Evolutionary conservation across 179 eudicot species (phyloP).

Genomic region (Sideroxylon spinosum): DNA sequence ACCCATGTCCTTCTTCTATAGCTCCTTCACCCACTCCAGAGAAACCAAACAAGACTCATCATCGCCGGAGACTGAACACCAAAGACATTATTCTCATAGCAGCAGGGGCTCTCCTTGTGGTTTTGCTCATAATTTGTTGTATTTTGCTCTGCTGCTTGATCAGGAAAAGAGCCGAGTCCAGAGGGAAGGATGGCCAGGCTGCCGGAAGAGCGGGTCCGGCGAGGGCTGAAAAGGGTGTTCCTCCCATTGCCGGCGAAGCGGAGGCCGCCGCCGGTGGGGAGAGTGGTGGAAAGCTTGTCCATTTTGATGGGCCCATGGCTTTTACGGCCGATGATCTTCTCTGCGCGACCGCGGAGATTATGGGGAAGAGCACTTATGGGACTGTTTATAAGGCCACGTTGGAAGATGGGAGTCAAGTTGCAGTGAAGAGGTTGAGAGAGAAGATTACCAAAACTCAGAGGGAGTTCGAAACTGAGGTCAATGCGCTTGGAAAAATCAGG

Average conservation of each 20-base stretch:
- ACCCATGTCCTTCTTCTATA: constrained; percentile 43
- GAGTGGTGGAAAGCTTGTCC: constrained; percentile 74
- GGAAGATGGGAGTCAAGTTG: constrained; percentile 80
- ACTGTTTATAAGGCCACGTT: constrained; percentile 85
- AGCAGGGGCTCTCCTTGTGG: constrained; percentile 52
- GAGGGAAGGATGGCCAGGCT: constrained; percentile 19
- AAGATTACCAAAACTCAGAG: constrained; percentile 64
- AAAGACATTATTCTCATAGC: constrained; percentile 67
- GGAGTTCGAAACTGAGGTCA: constrained; percentile 78
- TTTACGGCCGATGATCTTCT: constrained; percentile 85
- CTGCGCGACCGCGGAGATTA: constrained; percentile 80
- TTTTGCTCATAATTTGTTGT: constrained; percentile 50
- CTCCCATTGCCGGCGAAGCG: constrained; percentile 32
- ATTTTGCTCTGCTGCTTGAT: constrained; percentile 63
- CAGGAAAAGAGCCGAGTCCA: constrained; percentile 46
- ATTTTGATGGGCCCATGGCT: constrained; percentile 79
- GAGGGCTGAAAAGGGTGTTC: constrained; percentile 31
- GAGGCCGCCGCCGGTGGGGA: constrained; percentile 44
- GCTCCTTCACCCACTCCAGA: constrained; percentile 24
- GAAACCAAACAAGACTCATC: constrained; percentile 7
- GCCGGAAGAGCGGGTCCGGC: constrained; percentile 12
- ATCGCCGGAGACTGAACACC: constrained; percentile 31
- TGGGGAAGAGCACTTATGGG: constrained; percentile 90
- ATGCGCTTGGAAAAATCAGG: constrained; percentile 65
- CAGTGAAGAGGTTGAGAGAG: constrained; percentile 85